Evolutionary conservation across 148 eudicot genomes (phyloP).

Genomic region (Camellia japonica): DNA sequence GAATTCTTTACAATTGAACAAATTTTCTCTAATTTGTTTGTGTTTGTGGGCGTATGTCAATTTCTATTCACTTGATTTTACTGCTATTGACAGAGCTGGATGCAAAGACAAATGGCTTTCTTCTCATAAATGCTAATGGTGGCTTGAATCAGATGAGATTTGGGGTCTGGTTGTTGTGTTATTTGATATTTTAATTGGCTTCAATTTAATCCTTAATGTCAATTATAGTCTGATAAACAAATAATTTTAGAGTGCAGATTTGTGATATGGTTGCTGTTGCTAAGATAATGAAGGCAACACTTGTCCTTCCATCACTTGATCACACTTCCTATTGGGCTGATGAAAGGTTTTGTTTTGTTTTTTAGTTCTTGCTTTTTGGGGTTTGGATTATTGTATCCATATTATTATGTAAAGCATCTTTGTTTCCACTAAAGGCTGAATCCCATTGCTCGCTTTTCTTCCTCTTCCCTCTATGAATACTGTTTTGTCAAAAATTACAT

Average conservation of each 20-base stretch:
- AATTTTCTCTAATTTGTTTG: background rate
- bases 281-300: slow-evolving; percentile 95
- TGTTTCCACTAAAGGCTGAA: background rate
- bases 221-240: slow-evolving; percentile 41
- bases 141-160: slow-evolving; percentile 99
- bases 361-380: background rate
- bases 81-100: slow-evolving; percentile 53
- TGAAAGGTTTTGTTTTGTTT: slow-evolving; percentile 52
- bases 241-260: slow-evolving; percentile 87
- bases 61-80: slow-evolving; percentile 16
- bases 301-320: slow-evolving; percentile 95
- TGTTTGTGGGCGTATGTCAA: background rate
- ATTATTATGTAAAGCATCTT: background rate
- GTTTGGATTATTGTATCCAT: background rate
- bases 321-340: slow-evolving; percentile 98
- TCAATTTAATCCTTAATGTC: slow-evolving; percentile 2
- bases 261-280: slow-evolving; percentile 99
- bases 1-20: slow-evolving; percentile 4
- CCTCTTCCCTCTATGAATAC: background rate
- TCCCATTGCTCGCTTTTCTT: background rate
- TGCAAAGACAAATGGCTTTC: slow-evolving; percentile 71
- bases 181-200: slow-evolving; percentile 17
- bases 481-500: background rate
- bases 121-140: slow-evolving; percentile 93
- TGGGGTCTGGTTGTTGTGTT: slow-evolving; percentile 81